Evolutionary conservation across 2,329 filamentous ascomycete species (phyloP).

Genomic region (Phaeophleospora eucalypticola): DNA sequence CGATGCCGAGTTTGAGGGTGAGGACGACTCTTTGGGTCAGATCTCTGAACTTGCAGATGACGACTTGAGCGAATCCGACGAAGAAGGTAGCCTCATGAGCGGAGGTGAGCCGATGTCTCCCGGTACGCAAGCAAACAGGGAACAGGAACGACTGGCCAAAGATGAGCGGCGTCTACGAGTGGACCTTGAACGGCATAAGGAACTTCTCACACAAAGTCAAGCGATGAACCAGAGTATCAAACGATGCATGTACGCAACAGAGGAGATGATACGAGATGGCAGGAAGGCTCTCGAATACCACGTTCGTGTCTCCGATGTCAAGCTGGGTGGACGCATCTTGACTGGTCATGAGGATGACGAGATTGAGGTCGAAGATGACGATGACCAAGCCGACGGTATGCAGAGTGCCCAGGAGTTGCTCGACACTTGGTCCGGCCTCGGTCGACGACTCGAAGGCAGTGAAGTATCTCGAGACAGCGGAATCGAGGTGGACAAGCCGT

Average conservation of each 20-base stretch:
- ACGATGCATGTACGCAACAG: constrained; percentile 82
- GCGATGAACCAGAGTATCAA: constrained; percentile 94
- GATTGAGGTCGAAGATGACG: constrained; percentile 25
- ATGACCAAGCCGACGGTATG: constrained; percentile 16
- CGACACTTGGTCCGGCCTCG: constrained; percentile 23
- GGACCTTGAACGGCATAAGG: constrained; percentile 83
- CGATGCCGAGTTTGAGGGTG: constrained; percentile 33
- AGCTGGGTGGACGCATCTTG: constrained; percentile 76
- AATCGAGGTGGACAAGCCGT: constrained; percentile 27
- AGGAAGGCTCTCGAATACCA: constrained; percentile 81
- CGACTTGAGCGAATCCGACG: constrained; percentile 27
- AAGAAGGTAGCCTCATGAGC: constrained; percentile 31
- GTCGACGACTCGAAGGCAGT: constrained; percentile 17
- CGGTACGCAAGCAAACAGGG: constrained; percentile 39
- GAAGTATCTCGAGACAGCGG: constrained; percentile 31
- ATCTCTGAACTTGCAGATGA: constrained; percentile 20
- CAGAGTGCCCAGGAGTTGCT: constrained; percentile 27
- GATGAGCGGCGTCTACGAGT: constrained; percentile 81
- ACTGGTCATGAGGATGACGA: constrained; percentile 50
- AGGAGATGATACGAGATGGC: constrained; percentile 83
- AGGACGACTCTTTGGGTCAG: constrained; percentile 27
- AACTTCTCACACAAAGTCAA: constrained; percentile 82
- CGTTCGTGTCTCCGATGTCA: constrained; percentile 73
- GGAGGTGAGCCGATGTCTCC: constrained; percentile 28
- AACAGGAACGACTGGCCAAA: constrained; percentile 56